Conservation (phyloP, 192 early-diverging fungal species). For the Mortierella antarctica region DNA sequence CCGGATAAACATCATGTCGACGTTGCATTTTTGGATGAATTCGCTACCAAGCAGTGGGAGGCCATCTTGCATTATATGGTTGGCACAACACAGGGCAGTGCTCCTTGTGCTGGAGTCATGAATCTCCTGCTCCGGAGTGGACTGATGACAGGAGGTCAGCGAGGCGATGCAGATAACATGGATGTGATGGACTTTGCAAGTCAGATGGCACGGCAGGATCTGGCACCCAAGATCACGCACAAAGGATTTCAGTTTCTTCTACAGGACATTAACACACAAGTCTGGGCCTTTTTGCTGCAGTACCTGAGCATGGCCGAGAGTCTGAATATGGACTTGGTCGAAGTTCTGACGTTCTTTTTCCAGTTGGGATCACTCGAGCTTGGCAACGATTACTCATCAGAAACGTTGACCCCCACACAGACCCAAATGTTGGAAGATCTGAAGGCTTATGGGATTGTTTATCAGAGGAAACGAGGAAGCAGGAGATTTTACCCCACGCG, state of each 20-base stretch:
- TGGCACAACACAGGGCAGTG: slow-evolving; percentile 74
- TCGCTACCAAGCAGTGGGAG: slow-evolving; percentile 91
- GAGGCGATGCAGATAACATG: slow-evolving; percentile 13
- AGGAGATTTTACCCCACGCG: slow-evolving; percentile 91
- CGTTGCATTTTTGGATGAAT: slow-evolving; percentile 77
- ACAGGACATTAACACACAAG: slow-evolving; percentile 93
- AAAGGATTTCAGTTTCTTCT: slow-evolving; percentile 98
- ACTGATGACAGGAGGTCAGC: slow-evolving; percentile 70
- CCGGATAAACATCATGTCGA: slow-evolving; percentile 74
- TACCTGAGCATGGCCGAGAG: slow-evolving; percentile 87
- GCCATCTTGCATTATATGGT: slow-evolving; percentile 94
- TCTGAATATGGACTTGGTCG: slow-evolving; percentile 89
- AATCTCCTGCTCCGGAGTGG: slow-evolving; percentile 79
- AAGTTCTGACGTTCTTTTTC: slow-evolving; percentile 94
- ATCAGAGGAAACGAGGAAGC: slow-evolving; percentile 77
- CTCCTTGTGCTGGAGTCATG: slow-evolving; percentile 76
- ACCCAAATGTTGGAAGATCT: slow-evolving; percentile 88
- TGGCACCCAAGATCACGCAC: slow-evolving; percentile 84
- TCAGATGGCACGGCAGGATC: slow-evolving; percentile 35
- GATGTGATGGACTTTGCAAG: slow-evolving; percentile 37
- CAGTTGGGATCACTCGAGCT: slow-evolving; percentile 92
- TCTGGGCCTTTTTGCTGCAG: slow-evolving; percentile 95
- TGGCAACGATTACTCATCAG: slow-evolving; percentile 90
- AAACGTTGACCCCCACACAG: slow-evolving; percentile 86
- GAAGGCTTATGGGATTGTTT: slow-evolving; percentile 89